Evolutionary conservation across 2,329 filamentous ascomycete genomes (phyloP), one percentile per base, ranked within the genome.

Genomic region (Fusarium hainanense): DNA sequence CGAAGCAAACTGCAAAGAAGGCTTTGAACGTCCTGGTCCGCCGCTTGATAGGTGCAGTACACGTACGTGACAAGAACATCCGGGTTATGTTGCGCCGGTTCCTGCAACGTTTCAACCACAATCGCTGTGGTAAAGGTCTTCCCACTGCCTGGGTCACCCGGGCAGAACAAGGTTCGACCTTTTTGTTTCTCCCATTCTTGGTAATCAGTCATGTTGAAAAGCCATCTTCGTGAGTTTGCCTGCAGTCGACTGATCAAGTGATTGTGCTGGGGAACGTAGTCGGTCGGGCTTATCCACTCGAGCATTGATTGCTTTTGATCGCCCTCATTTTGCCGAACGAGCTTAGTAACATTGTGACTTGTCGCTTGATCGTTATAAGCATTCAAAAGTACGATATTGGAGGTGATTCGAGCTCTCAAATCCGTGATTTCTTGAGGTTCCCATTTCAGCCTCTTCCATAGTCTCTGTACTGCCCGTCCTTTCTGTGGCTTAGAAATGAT

Each of bases 361-460:
- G 14, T 49, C 2, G 7, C 27, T 4, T 49, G 46, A 2, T 32
- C 46, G 8, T 32, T 32, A 4, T 21, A 49, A 0, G 27, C 27
- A 2, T 49, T 21, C 0, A 49, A 16, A 21, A 49, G 46, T 0
- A 28, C 16, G 0, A 49, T 3, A 0, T 49, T 49, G 1, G 46
- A 49, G 3, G 46, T 23, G 0, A 32, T 49, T 3, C 4, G 27
- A 0, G 1, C 20, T 18, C 46, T 16, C 7, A 49, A 4, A 6
- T 49, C 27, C 0, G 10, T 21, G 0, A 49, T 21, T 3, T 49
- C 46, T 4, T 32, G 4, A 2, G 46, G 46, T 21, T 49, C 46
- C 46, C 46, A 49, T 3, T 1, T 49, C 3, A 49, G 20, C 27
- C 46, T 49, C 6, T 32, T 32, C 46, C 46, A 49, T 0, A 48